Evolutionary conservation across 805 yeast genomes (phyloP).

Genomic region (Wickerhamiella australiensis): DNA sequence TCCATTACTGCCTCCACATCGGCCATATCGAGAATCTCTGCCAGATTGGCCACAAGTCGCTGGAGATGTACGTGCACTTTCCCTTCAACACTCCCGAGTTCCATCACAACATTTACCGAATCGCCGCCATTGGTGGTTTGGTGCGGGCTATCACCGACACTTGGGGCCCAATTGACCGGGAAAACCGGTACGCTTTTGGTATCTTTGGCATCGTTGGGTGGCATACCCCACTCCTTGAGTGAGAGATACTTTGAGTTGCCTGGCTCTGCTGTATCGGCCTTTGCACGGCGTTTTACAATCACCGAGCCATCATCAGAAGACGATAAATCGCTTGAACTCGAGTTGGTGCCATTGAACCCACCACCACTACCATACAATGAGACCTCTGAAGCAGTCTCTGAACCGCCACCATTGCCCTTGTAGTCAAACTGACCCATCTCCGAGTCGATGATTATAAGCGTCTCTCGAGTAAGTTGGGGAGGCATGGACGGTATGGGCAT

Average conservation of each 20-base stretch:
- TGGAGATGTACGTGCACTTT: background rate
- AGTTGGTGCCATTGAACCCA: background rate
- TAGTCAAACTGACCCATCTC: conserved; percentile 17
- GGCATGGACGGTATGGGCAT: conserved; percentile 53
- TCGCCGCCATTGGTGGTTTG: background rate
- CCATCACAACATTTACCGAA: background rate
- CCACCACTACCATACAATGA: conserved; percentile 6
- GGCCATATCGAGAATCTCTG: background rate
- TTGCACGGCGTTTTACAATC: background rate
- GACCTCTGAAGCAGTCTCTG: conserved; percentile 13
- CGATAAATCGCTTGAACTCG: conserved; percentile 1
- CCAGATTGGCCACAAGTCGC: background rate
- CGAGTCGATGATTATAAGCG: conserved; percentile 33
- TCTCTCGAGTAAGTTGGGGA: conserved; percentile 42
- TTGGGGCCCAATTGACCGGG: background rate
- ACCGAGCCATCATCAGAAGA: background rate
- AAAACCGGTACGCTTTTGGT: background rate
- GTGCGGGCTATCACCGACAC: background rate
- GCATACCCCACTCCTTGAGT: conserved; percentile 3
- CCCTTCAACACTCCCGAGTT: background rate
- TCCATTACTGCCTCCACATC: conserved; percentile 5
- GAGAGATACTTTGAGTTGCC: conserved; percentile 1
- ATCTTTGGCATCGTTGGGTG: background rate
- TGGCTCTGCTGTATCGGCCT: background rate
- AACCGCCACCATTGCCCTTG: conserved; percentile 12